Base-by-base conservation (phyloP, 176 grass and related monocot species). In the Ananas comosus region DNA sequence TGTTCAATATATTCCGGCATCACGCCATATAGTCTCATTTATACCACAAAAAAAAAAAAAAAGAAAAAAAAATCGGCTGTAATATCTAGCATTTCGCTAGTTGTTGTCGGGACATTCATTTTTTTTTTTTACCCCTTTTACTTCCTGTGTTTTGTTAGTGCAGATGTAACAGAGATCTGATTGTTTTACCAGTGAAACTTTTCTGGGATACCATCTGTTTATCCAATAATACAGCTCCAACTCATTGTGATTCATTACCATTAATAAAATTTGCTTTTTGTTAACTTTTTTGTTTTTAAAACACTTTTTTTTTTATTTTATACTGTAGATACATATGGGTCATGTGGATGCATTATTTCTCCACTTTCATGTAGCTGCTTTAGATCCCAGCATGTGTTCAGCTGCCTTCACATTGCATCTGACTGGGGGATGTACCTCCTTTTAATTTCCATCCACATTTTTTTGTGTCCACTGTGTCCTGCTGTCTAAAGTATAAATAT, bases 121-220 rank as follows among this genome's bases (percentile, higher is more conserved):
- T 78, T 51, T 82, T 77, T 71, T 16, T 28, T 42, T 22, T 81
- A 0, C 22, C 22, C 22, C 22, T 29, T 24, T 5, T 72, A 0
- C 5, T 42, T 42, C 33, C 33, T 42, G 33, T 65, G 70, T 80
- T 63, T 57, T 80, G 65, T 85, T 88, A 82, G 76, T 69, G 77
- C 82, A 88, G 53, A 85, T 91, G 88, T 83, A 87, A 76, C 82
- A 80, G 80, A 88, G 67, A 85, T 80, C 83, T 88, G 83, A 74
- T 81, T 67, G 83, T 88, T 83, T 88, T 78, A 63, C 74, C 84
- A 77, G 72, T 77, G 68, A 67, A 87, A 85, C 73, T 80, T 91
- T 85, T 76, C 73, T 74, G 72, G 64, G 76, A 75, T 80, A 68
- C 53, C 68, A 63, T 74, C 77, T 80, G 63, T 48, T 70, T 67